Conservation (phyloP, 169 alveolate genomes). For the Perkinsus chesapeaki region DNA sequence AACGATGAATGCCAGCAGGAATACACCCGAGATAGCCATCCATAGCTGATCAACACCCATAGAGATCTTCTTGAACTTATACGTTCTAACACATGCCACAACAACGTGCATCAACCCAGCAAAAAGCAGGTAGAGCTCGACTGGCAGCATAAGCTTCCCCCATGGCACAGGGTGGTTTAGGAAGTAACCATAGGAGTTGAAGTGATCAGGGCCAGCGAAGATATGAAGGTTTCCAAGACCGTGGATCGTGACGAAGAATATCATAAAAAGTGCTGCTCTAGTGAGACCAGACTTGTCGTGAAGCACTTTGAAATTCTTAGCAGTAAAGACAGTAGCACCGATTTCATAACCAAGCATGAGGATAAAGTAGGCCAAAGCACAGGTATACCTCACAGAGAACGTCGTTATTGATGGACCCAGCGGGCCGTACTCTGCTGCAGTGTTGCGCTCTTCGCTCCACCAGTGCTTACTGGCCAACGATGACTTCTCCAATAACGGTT, state of each 20-base stretch:
- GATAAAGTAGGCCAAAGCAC: not conserved
- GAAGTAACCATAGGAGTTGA: not conserved
- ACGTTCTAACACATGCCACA: constrained; percentile 18
- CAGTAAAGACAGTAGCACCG: constrained; percentile 15
- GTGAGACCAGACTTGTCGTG: constrained; percentile 26
- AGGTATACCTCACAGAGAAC: not conserved
- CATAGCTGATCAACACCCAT: not conserved
- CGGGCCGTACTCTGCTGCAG: too few relatives aligned
- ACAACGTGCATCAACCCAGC: constrained; percentile 17
- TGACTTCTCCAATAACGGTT: not conserved
- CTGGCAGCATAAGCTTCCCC: not conserved
- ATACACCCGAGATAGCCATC: constrained; percentile 12
- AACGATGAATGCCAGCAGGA: constrained; percentile 17
- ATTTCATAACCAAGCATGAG: constrained; percentile 14
- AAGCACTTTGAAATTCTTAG: constrained; percentile 24
- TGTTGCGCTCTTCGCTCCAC: not conserved
- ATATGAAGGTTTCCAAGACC: constrained; percentile 31
- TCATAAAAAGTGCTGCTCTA: constrained; percentile 26
- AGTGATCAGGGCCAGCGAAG: not conserved
- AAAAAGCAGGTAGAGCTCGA: constrained; percentile 8
- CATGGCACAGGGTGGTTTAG: not conserved
- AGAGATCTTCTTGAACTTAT: not conserved
- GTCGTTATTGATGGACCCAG: not conserved
- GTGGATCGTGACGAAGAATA: constrained; percentile 29
- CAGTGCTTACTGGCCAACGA: not conserved